A percentile compares a stretch with the other conserved stretches of the same genome.
Conservation (phyloP, 106 monocot species). For the Posidonia australis region DNA sequence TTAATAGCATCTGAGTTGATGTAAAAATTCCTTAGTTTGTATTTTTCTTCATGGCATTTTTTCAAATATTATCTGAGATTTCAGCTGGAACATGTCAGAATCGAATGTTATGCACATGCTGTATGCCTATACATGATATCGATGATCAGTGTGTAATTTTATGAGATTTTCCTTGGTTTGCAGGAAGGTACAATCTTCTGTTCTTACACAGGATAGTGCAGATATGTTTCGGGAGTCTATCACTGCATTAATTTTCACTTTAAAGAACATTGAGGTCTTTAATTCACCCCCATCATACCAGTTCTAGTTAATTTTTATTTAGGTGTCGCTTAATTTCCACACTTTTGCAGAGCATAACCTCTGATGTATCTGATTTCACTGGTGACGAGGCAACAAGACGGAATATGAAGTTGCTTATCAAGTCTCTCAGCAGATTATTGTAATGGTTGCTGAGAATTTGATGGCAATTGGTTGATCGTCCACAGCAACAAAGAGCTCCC, state of each 20-base stretch:
- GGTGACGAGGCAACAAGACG: conserved; percentile 65
- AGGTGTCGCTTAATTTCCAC: not conserved
- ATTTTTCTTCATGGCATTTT: too few species aligned
- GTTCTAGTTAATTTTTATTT: not conserved
- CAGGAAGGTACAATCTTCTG: conserved; percentile 54
- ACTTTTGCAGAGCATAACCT: conserved; percentile 64
- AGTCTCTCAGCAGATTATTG: conserved; percentile 86
- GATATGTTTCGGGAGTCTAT: conserved; percentile 59
- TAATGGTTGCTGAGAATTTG: conserved; percentile 7
- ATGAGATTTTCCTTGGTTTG: conserved; percentile 11
- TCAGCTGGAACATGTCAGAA: too few species aligned
- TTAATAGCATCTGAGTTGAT: too few species aligned
- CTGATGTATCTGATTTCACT: conserved; percentile 79
- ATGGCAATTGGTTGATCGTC: not conserved
- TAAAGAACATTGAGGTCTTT: conserved; percentile 83
- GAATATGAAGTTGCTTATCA: conserved; percentile 87
- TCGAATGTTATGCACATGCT: too few species aligned
- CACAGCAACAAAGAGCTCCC: not conserved
- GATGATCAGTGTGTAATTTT: not conserved
- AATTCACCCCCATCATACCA: not conserved
- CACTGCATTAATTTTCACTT: conserved; percentile 57
- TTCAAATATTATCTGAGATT: too few species aligned
- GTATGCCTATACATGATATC: not conserved
- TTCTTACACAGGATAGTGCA: conserved; percentile 53
- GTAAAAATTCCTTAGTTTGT: too few species aligned